Evolutionary conservation across 2,329 filamentous ascomycete genomes (phyloP).

Genomic region (Chalaropsis thielavioides): DNA sequence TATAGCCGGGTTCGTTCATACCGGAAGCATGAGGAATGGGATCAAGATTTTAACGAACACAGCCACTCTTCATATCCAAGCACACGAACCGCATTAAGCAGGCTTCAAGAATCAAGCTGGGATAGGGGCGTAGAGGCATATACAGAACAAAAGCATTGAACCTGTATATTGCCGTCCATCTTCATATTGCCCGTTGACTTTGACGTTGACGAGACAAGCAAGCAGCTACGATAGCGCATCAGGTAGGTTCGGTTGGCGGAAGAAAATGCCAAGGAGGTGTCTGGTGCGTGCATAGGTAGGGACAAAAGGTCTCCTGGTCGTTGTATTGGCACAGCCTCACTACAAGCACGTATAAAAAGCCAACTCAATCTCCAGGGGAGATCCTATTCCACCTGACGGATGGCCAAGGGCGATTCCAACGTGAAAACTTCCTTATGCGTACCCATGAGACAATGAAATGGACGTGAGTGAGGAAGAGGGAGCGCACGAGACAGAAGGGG

Average conservation of each 20-base stretch:
- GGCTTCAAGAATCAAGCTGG: not conserved
- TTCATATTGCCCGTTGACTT: not conserved
- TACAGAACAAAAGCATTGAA: not conserved
- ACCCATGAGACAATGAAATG: not conserved
- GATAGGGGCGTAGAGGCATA: not conserved
- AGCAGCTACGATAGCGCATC: not conserved
- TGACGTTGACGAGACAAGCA: not conserved
- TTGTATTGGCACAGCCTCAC: not conserved
- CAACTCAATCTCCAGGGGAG: not conserved
- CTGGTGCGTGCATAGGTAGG: not conserved
- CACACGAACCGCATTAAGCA: not conserved
- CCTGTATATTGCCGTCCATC: not conserved
- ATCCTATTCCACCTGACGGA: not conserved
- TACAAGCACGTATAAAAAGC: not conserved
- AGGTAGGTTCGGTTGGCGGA: not conserved
- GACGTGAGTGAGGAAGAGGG: not conserved
- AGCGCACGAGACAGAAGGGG: not conserved
- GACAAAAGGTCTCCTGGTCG: not conserved
- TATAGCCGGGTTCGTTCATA: slow-evolving; percentile 4
- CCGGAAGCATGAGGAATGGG: not conserved
- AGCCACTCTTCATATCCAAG: not conserved
- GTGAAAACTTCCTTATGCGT: not conserved
- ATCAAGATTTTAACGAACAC: slow-evolving; percentile 4
- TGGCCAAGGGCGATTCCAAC: not conserved
- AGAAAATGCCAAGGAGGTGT: not conserved